Evolutionary conservation across 2,329 filamentous ascomycete species (phyloP).

Genomic region (Pseudocercospora fijiensis): DNA sequence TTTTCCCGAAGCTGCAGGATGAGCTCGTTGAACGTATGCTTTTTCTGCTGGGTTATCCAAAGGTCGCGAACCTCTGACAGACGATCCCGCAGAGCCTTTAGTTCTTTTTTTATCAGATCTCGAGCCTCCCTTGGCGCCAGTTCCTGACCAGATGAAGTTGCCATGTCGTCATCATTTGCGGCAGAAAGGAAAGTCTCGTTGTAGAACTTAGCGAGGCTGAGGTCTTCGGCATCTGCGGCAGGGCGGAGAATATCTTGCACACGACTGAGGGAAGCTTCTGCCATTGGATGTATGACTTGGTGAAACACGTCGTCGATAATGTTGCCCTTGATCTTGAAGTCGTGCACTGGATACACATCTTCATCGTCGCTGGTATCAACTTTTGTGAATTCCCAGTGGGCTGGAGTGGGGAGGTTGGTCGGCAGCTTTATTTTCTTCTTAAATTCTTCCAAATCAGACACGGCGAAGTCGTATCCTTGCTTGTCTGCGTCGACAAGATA

Average conservation of each 20-base stretch:
- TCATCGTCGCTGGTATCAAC: slow-evolving; percentile 35
- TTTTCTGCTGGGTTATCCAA: slow-evolving; percentile 7
- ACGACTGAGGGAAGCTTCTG: slow-evolving; percentile 21
- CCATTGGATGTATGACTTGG: slow-evolving; percentile 28
- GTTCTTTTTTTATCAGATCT: slow-evolving; percentile 4
- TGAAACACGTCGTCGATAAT: slow-evolving; percentile 60
- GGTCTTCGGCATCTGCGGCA: neutral
- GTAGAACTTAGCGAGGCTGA: slow-evolving; percentile 14
- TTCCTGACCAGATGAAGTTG: neutral
- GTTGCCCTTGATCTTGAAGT: slow-evolving; percentile 39
- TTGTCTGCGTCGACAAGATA: slow-evolving; percentile 48
- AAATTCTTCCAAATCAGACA: slow-evolving; percentile 49
- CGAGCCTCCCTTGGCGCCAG: neutral
- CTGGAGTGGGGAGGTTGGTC: slow-evolving; percentile 47
- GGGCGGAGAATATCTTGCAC: slow-evolving; percentile 15
- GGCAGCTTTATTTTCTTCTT: slow-evolving; percentile 52
- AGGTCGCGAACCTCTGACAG: slow-evolving; percentile 9
- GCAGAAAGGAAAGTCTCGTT: slow-evolving; percentile 7
- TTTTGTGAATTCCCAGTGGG: slow-evolving; percentile 25
- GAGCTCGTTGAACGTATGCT: slow-evolving; percentile 9
- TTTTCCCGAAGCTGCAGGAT: slow-evolving; percentile 9
- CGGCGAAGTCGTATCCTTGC: slow-evolving; percentile 51
- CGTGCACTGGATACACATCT: slow-evolving; percentile 19
- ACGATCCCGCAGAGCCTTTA: slow-evolving; percentile 11
- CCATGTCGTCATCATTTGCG: neutral